These are phyloP conservation scores for Dimargaris xerosporica DNA, from an alignment of 192 early-diverging fungal genomes.

Conservation along the genomic window DNA sequence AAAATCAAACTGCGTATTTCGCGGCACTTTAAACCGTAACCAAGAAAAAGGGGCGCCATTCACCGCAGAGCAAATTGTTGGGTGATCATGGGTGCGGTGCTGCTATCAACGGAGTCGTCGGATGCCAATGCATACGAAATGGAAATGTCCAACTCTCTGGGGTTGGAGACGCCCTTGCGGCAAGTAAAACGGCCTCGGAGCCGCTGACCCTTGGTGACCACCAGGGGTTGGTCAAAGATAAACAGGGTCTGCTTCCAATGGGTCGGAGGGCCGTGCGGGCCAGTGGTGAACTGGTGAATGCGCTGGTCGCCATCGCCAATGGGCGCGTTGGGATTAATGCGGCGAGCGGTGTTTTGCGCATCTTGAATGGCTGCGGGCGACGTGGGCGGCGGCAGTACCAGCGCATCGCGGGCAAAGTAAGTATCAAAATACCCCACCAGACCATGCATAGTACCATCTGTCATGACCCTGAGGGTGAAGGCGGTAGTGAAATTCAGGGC, in stretches of 20 bases:
- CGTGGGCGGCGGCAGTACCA: conserved; percentile 3
- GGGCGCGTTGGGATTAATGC: conserved; percentile 15
- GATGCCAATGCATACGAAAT: too few species aligned
- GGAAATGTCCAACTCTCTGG: conserved; percentile 53
- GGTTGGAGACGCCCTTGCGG: conserved; percentile 43
- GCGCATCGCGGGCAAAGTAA: conserved; percentile 46
- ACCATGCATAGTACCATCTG: conserved; percentile 51
- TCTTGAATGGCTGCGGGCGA: conserved; percentile 20
- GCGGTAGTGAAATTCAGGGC: conserved; percentile 57
- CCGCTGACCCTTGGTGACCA: conserved; percentile 30
- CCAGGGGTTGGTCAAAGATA: conserved; percentile 43
- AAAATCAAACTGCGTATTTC: too few species aligned
- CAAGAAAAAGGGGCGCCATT: too few species aligned
- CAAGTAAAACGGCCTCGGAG: conserved; percentile 47
- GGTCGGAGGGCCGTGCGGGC: conserved; percentile 62
- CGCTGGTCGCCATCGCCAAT: conserved; percentile 17
- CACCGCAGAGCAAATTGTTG: too few species aligned
- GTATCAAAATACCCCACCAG: conserved; percentile 92
- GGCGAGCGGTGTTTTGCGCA: conserved; percentile 17
- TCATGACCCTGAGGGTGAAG: conserved; percentile 48
- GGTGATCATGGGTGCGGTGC: too few species aligned
- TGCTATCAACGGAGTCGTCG: too few species aligned
- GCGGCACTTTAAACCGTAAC: too few species aligned
- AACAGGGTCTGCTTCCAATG: conserved; percentile 98
- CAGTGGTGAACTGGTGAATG: conserved; percentile 47